Evolutionary conservation across 2,329 filamentous ascomycete species (phyloP), one percentile per base, ranked within the genome.

Genomic region (Ophiostoma perfectum): DNA sequence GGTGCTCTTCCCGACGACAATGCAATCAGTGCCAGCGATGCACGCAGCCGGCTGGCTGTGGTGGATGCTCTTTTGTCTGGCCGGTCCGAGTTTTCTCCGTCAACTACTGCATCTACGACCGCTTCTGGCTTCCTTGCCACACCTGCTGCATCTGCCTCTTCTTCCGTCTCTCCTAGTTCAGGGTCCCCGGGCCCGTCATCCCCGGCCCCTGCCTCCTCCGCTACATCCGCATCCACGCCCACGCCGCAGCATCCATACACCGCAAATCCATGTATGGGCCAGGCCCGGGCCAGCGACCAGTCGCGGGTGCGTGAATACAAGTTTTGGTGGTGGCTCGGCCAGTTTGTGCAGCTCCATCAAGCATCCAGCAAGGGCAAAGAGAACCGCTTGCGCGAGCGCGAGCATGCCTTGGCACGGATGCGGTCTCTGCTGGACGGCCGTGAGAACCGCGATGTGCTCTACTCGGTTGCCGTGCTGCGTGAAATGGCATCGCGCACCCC

Each of bases 371-470:
- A 52, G 64, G 64, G 64, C 45, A 52, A 65, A 47, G 64, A 65
- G 44, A 65, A 93, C 67, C 83, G 87, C 41, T 77, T 79, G 69
- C 73, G 81, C 73, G 81, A 55, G 64, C 85, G 92, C 47, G 89
- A 93, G 67, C 84, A 87, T 39, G 84, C 86, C 1, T 80, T 97
- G 42, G 78, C 78, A 4, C 83, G 83, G 66, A 86, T 92, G 77
- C 88, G 92, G 44, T 84, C 84, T 68, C 82, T 94, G 36, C 83
- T 97, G 12, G 90, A 92, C 73, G 90, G 90, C 64, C 86, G 89
- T 38, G 93, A 97, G 79, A 95, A 94, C 74, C 88, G 93, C 67
- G 93, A 97, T 76, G 89, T 97, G 18, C 86, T 97, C 68, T 97
- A 97, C 78, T 95, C 91, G 0, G 89, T 97, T 72, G 91, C 91